Base-by-base conservation (phyloP, 495 filamentous ascomycete species). In the Extremus antarcticus region DNA sequence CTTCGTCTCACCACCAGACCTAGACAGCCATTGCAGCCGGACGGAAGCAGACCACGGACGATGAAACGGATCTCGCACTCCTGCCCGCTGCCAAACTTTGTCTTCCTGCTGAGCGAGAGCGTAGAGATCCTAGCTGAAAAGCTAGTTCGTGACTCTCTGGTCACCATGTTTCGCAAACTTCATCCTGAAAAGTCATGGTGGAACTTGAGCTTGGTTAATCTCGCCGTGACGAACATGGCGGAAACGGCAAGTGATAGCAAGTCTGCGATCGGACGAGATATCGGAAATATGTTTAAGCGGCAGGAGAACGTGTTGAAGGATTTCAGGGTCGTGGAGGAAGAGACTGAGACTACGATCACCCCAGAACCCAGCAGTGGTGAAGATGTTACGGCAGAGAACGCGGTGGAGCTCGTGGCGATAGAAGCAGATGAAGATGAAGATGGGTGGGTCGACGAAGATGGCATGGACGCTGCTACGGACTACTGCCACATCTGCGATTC, bases 221-320 rank as follows among this genome's bases (percentile, higher is more conserved):
- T 97, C 15, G 89, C 86, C 20, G 88, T 88, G 1, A 86, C 86
- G 1, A 90, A 94, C 63, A 90, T 97, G 82, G 74, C 78, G 1
- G 78, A 83, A 55, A 76, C 73, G 19, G 81, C 78, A 4, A 65
- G 66, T 24, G 67, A 67, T 17, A 63, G 52, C 50, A 65, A 64
- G 48, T 64, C 55, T 19, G 65, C 63, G n/a, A 60, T 43, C n/a
- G 69, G 70, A 10, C 59, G 70, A 56, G 63, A 72, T 46, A 72
- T 73, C 39, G 51, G 53, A 10, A 66, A 61, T 46, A 72, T 72
- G 70, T 70, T 72, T 53, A 63, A 60, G 49, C 71, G 72, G 49
- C 86, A 90, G 63, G 82, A 84, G 29, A 74, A 76, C 17, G 75
- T 80, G 23, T 66, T 84, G 59, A 78, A 73, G 53, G 77, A 83